These are phyloP conservation scores for Castanea sativa DNA, from an alignment of 306 rosid species.

Conservation along the genomic window DNA sequence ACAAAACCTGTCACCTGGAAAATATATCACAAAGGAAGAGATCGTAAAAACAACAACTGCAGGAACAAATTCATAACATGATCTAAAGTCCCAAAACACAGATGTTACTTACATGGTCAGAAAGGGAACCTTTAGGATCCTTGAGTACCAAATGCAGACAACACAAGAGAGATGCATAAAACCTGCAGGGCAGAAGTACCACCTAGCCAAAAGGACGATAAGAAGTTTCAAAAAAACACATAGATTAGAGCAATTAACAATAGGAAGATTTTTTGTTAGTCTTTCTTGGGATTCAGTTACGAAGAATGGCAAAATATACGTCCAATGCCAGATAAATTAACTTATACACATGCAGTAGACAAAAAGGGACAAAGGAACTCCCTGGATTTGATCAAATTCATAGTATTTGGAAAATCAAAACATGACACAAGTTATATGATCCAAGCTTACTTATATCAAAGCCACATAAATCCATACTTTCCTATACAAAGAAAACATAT, in stretches of 20 bases:
- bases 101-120: conserved; percentile 74
- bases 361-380: too few species aligned
- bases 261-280: not conserved
- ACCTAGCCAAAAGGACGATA: conserved; percentile 21
- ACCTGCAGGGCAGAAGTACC: conserved; percentile 55
- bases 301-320: too few species aligned
- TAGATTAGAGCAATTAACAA: conserved; percentile 14
- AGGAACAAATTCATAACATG: conserved; percentile 1
- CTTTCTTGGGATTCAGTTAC: conserved; percentile 16
- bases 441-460: too few species aligned
- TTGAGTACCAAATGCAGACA: conserved; percentile 74
- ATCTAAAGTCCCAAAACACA: conserved; percentile 6
- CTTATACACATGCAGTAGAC: too few species aligned
- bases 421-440: too few species aligned
- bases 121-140: conserved; percentile 65
- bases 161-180: conserved; percentile 66
- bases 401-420: too few species aligned
- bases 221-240: not conserved
- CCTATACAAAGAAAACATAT: too few species aligned
- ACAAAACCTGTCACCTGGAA: conserved; percentile 82
- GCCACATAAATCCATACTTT: too few species aligned
- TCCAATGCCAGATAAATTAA: too few species aligned
- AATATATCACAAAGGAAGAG: conserved; percentile 3
- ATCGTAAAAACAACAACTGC: conserved; percentile 17
- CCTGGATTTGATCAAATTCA: too few species aligned